phyloP scores from a whole-genome alignment of 768 basidiomycete genomes.

The Boletales sp. region DNA sequence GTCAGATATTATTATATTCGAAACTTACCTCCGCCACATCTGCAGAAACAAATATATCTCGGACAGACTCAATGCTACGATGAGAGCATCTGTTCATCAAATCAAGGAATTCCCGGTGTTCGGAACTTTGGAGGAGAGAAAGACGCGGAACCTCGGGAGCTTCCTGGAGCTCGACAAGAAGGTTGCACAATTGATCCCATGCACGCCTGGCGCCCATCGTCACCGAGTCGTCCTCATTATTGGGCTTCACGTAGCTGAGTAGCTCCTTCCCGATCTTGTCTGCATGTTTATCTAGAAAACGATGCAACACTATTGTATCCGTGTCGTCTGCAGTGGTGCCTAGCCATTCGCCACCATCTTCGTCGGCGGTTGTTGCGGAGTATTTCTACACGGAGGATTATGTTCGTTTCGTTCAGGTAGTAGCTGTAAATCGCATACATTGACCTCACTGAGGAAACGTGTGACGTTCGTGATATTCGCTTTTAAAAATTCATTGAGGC shows the following conservation, averaged over 20 bases:
- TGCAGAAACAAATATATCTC: conserved; percentile 62
- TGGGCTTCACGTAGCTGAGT: conserved; percentile 63
- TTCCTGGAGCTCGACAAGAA: conserved; percentile 75
- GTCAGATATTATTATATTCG: not conserved
- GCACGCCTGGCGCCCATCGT: conserved; percentile 69
- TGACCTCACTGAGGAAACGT: conserved; percentile 70
- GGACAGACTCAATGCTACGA: conserved; percentile 57
- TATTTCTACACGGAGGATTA: conserved; percentile 35
- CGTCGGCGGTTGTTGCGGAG: conserved; percentile 43
- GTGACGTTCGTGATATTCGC: conserved; percentile 71
- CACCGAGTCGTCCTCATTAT: conserved; percentile 50
- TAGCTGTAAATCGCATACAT: conserved; percentile 40
- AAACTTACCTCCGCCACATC: conserved; percentile 42
- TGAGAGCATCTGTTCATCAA: conserved; percentile 64
- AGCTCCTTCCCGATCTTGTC: conserved; percentile 88
- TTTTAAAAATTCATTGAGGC: conserved; percentile 71
- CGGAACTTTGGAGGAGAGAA: conserved; percentile 42
- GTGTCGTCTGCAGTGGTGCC: conserved; percentile 80
- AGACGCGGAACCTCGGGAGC: conserved; percentile 63
- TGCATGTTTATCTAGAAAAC: conserved; percentile 80
- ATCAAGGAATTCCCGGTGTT: conserved; percentile 64
- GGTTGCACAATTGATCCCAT: conserved; percentile 77
- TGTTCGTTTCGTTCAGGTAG: not conserved
- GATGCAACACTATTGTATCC: conserved; percentile 77
- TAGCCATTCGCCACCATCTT: conserved; percentile 69